These are phyloP conservation scores for Tillandsia leiboldiana DNA, from an alignment of 176 grass and related monocot genomes.

Conservation along the genomic window DNA sequence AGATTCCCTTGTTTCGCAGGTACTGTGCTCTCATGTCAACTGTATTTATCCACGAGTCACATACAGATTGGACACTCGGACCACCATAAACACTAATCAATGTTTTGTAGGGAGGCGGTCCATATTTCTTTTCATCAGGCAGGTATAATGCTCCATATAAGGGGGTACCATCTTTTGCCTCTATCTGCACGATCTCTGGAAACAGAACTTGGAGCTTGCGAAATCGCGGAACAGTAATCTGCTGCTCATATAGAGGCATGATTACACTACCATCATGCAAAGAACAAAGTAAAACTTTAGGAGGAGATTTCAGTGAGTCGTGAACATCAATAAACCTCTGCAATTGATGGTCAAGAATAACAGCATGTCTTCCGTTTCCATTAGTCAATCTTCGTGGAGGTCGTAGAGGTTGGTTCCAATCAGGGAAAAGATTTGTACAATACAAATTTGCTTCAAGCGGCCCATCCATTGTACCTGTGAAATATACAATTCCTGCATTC, in stretches of 20 bases:
- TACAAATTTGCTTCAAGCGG: slow-evolving; percentile 89
- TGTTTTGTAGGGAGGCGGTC: slow-evolving; percentile 86
- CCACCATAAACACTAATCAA: slow-evolving; percentile 85
- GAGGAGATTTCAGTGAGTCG: slow-evolving; percentile 74
- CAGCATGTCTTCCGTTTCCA: slow-evolving; percentile 72
- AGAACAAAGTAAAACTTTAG: slow-evolving; percentile 67
- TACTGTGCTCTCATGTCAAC: slow-evolving; percentile 99
- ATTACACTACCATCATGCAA: slow-evolving; percentile 83
- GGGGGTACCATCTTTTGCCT: slow-evolving; percentile 61
- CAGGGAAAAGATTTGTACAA: slow-evolving; percentile 59
- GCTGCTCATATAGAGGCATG: slow-evolving; percentile 76
- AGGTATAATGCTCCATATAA: slow-evolving; percentile 82
- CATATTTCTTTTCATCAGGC: slow-evolving; percentile 79
- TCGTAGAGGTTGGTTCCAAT: slow-evolving; percentile 63
- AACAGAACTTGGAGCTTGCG: slow-evolving; percentile 61
- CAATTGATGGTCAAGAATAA: slow-evolving; percentile 92
- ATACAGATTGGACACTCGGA: slow-evolving; percentile 80
- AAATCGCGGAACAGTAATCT: slow-evolving; percentile 42
- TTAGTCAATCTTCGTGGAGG: slow-evolving; percentile 69
- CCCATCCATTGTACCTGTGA: slow-evolving; percentile 77
- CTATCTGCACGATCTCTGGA: slow-evolving; percentile 78
- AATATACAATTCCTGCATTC: slow-evolving; percentile 76
- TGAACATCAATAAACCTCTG: slow-evolving; percentile 89
- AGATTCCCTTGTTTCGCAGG: slow-evolving; percentile 79
- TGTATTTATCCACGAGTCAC: slow-evolving; percentile 87